These are phyloP conservation scores for Mycena belliarum DNA, from an alignment of 768 basidiomycete species.

Conservation along the genomic window DNA sequence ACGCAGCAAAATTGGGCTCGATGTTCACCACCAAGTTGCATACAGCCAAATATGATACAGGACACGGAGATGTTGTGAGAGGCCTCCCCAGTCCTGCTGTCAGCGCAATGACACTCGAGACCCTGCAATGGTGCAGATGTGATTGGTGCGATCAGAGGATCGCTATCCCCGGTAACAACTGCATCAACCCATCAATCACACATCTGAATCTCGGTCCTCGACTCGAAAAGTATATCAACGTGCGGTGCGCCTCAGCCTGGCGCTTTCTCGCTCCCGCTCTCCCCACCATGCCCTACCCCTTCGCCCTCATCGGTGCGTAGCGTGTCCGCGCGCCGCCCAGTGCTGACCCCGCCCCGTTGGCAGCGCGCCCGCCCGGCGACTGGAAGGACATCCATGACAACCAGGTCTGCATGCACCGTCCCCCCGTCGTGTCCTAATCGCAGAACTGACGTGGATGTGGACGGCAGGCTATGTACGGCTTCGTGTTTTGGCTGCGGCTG, in stretches of 20 bases:
- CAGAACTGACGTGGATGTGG: too few relatives aligned
- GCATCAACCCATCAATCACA: not conserved
- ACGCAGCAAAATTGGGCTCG: too few relatives aligned
- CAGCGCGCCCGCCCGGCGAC: slow-evolving; percentile 28
- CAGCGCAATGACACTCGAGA: too few relatives aligned
- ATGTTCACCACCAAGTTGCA: too few relatives aligned
- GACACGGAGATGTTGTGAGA: too few relatives aligned
- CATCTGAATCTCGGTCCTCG: not conserved
- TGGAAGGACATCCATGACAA: slow-evolving; percentile 31
- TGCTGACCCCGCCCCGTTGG: not conserved
- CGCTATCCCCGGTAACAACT: not conserved
- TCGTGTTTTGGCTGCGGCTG: not conserved
- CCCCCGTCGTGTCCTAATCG: too few relatives aligned
- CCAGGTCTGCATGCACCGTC: too few relatives aligned
- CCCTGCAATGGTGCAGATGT: not conserved
- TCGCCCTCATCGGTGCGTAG: slow-evolving; percentile 3
- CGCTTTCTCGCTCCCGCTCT: not conserved
- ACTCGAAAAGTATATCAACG: too few relatives aligned
- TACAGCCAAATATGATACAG: too few relatives aligned
- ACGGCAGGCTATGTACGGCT: slow-evolving; percentile 31
- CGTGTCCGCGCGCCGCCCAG: not conserved
- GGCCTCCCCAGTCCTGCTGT: too few relatives aligned
- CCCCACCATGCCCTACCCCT: slow-evolving; percentile 16
- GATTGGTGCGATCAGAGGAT: not conserved
- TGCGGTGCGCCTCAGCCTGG: not conserved